Evolutionary conservation across 352 stramenopile genomes (phyloP), one percentile per base, ranked within the genome.

Genomic region (Phytophthora pini): DNA sequence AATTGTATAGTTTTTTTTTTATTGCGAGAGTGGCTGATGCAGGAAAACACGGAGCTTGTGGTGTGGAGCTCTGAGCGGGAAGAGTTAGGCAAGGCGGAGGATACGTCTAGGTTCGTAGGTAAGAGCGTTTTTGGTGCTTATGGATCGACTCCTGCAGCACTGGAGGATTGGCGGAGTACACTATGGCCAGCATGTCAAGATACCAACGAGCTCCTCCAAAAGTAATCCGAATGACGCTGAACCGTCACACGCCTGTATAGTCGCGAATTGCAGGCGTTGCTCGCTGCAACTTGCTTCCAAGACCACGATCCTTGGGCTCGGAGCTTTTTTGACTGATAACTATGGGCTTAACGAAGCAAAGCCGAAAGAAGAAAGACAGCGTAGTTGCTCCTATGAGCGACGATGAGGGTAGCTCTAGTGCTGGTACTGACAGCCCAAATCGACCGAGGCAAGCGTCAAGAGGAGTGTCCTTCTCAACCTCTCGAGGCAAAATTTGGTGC

Each of bases 401-500:
- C 29, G 48, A 72, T 27, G 46, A 68, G 8, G 56, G 52, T 22
- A 53, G 17, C n/a, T 39, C 26, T 32, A 27, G 27, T 54, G 22
- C 34, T 41, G 13, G 38, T 11, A 50, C 8, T 15, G 36, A n/a
- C 34, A 44, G 27, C 17, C n/a, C 41, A 20, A 40, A 56, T 11
- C 34, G 20, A 4, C 12, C 41, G 31, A 56, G 53, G 13, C 53
- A 22, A 39, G 48, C 31, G 34, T 55, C 45, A n/a, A 72, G 56
- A 64, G 62, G 61, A 1, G 56, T 71, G 17, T 71, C 68, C 11
- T 75, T 71, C 38, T 46, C 68, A 8, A 68, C 62, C 5, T 34
- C 68, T 10, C 55, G 68, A 29, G 62, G 68, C 52, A 71, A 61
- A 36, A 71, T 75, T 43, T 75, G 68, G 68, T 72, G 36, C 44